phyloP scores from a whole-genome alignment of 306 rosid genomes.

The Cucurbita maxima region DNA sequence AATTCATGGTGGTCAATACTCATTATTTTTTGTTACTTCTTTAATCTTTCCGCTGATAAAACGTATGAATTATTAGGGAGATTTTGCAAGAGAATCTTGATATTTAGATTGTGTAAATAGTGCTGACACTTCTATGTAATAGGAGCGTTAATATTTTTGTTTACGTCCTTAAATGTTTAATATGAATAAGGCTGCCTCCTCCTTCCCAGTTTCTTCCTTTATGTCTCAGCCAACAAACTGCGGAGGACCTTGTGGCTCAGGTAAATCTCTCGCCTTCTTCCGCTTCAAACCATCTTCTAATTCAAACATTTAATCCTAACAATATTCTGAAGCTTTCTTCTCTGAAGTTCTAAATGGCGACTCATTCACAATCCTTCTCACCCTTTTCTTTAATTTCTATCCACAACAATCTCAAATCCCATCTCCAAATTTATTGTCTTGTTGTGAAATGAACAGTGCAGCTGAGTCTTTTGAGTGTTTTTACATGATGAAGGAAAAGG shows the following conservation, averaged over 20 bases:
- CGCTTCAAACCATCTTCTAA: neutral
- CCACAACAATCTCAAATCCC: slow-evolving; percentile 8
- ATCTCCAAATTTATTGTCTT: slow-evolving; percentile 15
- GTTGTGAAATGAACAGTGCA: slow-evolving; percentile 41
- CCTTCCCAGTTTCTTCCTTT: neutral
- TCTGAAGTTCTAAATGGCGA: neutral
- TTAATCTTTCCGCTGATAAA: too few species aligned
- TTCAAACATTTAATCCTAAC: neutral
- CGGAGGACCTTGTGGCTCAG: neutral
- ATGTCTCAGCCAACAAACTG: neutral
- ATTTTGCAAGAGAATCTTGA: too few species aligned
- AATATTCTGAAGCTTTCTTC: neutral
- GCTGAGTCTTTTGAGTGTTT: slow-evolving; percentile 51
- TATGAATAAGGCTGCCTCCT: neutral
- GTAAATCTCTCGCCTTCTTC: neutral
- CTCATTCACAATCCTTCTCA: slow-evolving; percentile 2
- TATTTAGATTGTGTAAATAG: too few species aligned
- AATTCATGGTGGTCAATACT: too few species aligned
- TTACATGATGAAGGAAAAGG: slow-evolving; percentile 33
- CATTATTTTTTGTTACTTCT: too few species aligned
- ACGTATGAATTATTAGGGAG: too few species aligned
- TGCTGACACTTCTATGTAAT: too few species aligned
- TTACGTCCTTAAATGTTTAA: too few species aligned
- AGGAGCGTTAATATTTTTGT: too few species aligned
- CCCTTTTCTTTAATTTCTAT: slow-evolving; percentile 7